phyloP scores from a whole-genome alignment of 768 basidiomycete genomes.

The Rhizopogon vulgaris region DNA sequence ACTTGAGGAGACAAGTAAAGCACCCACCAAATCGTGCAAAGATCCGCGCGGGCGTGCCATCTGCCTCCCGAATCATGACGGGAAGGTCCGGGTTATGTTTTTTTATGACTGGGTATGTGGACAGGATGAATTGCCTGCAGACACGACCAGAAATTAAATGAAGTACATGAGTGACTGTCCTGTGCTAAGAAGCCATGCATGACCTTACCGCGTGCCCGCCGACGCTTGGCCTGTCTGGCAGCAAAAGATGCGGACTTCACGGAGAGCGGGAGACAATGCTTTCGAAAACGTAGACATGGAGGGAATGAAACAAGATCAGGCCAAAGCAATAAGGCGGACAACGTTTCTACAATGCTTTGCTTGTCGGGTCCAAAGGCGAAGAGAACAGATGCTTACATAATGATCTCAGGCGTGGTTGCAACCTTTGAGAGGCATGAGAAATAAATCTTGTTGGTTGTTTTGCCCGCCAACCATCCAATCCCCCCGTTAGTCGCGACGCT shows the following conservation, averaged over 20 bases:
- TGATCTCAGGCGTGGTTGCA: slow-evolving; percentile 7
- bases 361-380: background rate
- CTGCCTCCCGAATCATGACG: slow-evolving; percentile 74
- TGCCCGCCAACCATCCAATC: slow-evolving; percentile 6
- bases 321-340: slow-evolving; percentile 5
- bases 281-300: slow-evolving; percentile 61
- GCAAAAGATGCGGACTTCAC: slow-evolving; percentile 76
- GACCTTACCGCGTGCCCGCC: slow-evolving; percentile 66
- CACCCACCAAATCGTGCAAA: slow-evolving; percentile 83
- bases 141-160: background rate
- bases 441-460: slow-evolving; percentile 15
- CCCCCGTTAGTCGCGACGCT: slow-evolving; percentile 8
- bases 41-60: slow-evolving; percentile 71
- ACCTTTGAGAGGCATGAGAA: slow-evolving; percentile 6
- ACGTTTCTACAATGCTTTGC: slow-evolving; percentile 6
- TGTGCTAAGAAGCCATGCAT: slow-evolving; percentile 2
- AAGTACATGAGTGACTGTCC: background rate
- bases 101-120: slow-evolving; percentile 71
- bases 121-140: slow-evolving; percentile 71
- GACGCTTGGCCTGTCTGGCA: slow-evolving; percentile 75
- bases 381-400: slow-evolving; percentile 21
- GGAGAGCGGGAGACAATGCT: slow-evolving; percentile 69
- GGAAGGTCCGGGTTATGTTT: slow-evolving; percentile 84
- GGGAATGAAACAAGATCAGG: slow-evolving; percentile 16
- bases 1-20: slow-evolving; percentile 6